These are phyloP conservation scores for Polysphondylium violaceum DNA, from an alignment of 78 protist genomes.

Conservation along the genomic window DNA sequence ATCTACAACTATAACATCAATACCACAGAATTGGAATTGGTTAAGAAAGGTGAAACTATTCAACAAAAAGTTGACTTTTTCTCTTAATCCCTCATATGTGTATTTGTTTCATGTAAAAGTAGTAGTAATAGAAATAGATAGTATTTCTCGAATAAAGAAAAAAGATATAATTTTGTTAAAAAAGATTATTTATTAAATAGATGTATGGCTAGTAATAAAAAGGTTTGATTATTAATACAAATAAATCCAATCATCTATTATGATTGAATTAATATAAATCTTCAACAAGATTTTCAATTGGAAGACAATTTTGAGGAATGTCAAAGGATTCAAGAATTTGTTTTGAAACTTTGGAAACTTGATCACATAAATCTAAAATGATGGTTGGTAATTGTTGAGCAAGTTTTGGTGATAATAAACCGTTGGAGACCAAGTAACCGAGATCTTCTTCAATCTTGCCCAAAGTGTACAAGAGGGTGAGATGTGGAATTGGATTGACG, in stretches of 20 bases:
- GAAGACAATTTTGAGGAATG: constrained; percentile 38
- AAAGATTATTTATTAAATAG: neutral
- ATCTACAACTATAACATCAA: constrained; percentile 1
- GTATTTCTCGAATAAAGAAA: neutral
- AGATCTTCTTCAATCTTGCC: constrained; percentile 37
- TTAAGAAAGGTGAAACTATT: constrained; percentile 69
- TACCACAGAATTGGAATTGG: neutral
- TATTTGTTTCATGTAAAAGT: too few relatives aligned
- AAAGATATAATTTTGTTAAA: neutral
- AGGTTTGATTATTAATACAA: too few relatives aligned
- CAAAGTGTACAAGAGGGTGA: constrained; percentile 3
- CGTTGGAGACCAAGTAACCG: constrained; percentile 39
- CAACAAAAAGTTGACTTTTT: constrained; percentile 45
- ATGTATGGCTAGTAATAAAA: too few relatives aligned
- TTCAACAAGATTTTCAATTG: neutral
- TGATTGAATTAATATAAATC: neutral
- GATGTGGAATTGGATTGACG: constrained; percentile 35
- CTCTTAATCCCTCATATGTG: constrained; percentile 27
- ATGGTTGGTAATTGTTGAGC: constrained; percentile 44
- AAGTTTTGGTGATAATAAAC: constrained; percentile 10
- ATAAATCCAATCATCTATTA: neutral
- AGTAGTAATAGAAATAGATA: neutral
- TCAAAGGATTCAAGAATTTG: constrained; percentile 36
- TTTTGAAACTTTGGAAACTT: neutral
- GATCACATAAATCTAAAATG: constrained; percentile 7